Conservation (phyloP, 257 asterid species). For the Forsythia suspensa region DNA sequence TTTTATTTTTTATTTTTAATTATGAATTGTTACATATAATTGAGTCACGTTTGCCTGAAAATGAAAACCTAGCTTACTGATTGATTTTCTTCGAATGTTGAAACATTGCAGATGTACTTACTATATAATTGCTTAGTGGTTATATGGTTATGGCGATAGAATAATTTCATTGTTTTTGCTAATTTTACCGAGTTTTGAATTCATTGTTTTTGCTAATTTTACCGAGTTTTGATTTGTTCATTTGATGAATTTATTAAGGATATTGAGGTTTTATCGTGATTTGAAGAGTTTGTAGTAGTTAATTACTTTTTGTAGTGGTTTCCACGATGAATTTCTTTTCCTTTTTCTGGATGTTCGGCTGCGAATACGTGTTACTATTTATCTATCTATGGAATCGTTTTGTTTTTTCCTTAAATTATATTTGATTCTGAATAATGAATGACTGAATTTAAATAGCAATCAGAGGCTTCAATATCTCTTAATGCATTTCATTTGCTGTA, state of each 20-base stretch:
- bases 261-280: not conserved
- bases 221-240: not conserved
- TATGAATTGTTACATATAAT: not conserved
- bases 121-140: too few relatives aligned
- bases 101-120: not conserved
- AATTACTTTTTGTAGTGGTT: not conserved
- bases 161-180: not conserved
- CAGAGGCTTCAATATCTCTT: conserved; percentile 4
- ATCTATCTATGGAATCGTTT: not conserved
- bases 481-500: conserved; percentile 1
- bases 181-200: not conserved
- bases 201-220: not conserved
- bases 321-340: not conserved
- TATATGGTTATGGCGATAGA: not conserved
- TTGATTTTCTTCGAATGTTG: not conserved
- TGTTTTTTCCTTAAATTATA: not conserved
- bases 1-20: not conserved
- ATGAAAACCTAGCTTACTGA: not conserved
- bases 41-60: not conserved
- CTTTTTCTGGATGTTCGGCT: not conserved
- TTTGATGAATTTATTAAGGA: not conserved
- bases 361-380: not conserved
- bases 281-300: not conserved
- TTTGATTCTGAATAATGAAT: conserved; percentile 9
- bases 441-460: conserved; percentile 7